Base-by-base conservation (phyloP, 768 basidiomycete genomes). In the Boletus sp. region DNA sequence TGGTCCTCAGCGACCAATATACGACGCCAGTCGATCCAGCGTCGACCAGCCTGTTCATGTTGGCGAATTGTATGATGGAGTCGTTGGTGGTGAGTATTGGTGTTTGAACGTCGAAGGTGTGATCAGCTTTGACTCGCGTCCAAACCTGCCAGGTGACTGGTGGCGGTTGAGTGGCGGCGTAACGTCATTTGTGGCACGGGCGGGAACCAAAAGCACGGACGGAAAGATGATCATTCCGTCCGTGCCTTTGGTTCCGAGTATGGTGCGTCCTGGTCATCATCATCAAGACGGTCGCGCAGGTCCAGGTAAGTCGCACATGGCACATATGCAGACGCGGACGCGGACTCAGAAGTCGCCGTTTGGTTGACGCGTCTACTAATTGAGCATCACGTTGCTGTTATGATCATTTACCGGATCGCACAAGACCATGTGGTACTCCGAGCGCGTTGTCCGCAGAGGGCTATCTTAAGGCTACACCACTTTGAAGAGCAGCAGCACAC, bases 41-140 rank as follows among this genome's bases (percentile, higher is more conserved):
- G 24, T 55, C 61, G n/a, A 40, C 51, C 12, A 20, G 14, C 20
- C 18, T 65, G 33, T 66, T 66, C n/a, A n/a, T 66, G 18, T 24
- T 60, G 7, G 57, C 57, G 3, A 60, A 57, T 28, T 65, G 64
- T 64, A 60, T 65, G 64, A 65, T 66, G 53, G 64, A 65, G 30
- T 49, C 57, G 1, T 48, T 65, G 29, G 12, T 65, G 55, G 64
- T 65, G 45, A 66, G 61, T 59, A 20, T 50, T 51, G 35, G 10
- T 6, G 9, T 37, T 44, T 42, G 35, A 5, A 5, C 2, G 18
- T 29, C 5, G 14, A 18, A 39, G 35, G 33, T 18, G 18, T 41
- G n/a, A 28, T 56, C 47, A 52, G 0, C 42, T 36, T 47, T n/a
- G n/a, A n/a, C n/a, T n/a, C n/a, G n/a, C n/a, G n/a, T n/a, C n/a